Percentiles rank a stretch among this genome's conserved stretches.
Evolutionary conservation across 139 green algal genomes (phyloP).

Genomic region (Tetraselmis striata): DNA sequence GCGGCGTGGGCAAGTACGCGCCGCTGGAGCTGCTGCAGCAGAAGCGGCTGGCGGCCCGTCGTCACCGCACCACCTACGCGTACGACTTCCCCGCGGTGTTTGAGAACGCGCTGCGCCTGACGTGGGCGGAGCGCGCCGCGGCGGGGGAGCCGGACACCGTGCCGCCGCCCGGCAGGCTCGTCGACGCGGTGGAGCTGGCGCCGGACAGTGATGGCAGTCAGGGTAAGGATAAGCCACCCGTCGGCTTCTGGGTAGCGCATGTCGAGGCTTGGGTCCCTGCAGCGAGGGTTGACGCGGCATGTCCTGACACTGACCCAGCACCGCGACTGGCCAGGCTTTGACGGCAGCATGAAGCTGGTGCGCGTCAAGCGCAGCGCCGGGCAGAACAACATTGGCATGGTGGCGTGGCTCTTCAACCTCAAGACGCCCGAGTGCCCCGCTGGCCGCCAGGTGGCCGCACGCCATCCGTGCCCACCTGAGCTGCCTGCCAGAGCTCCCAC

Average conservation of each 20-base stretch:
- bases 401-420: slow-evolving; percentile 83
- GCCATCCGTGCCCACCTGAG: too few species aligned
- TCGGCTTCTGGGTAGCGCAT: too few species aligned
- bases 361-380: slow-evolving; percentile 29
- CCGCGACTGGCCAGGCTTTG: too few species aligned
- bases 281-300: too few species aligned
- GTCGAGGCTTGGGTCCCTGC: too few species aligned
- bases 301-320: too few species aligned
- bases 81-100: slow-evolving; percentile 96
- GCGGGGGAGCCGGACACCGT: too few species aligned
- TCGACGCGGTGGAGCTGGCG: slow-evolving; percentile 9
- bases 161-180: too few species aligned
- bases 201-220: not conserved
- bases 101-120: slow-evolving; percentile 69
- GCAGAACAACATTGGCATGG: slow-evolving; percentile 83
- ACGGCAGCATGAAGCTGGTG: not conserved
- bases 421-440: slow-evolving; percentile 81
- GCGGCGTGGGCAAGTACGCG: slow-evolving; percentile 61
- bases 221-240: too few species aligned
- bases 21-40: slow-evolving; percentile 72
- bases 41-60: slow-evolving; percentile 66
- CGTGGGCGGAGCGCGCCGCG: slow-evolving; percentile 58
- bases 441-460: slow-evolving; percentile 36
- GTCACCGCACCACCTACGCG: slow-evolving; percentile 83
- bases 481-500: too few species aligned